Conservation (phyloP, 306 rosid genomes). For the Bauhinia variegata region DNA sequence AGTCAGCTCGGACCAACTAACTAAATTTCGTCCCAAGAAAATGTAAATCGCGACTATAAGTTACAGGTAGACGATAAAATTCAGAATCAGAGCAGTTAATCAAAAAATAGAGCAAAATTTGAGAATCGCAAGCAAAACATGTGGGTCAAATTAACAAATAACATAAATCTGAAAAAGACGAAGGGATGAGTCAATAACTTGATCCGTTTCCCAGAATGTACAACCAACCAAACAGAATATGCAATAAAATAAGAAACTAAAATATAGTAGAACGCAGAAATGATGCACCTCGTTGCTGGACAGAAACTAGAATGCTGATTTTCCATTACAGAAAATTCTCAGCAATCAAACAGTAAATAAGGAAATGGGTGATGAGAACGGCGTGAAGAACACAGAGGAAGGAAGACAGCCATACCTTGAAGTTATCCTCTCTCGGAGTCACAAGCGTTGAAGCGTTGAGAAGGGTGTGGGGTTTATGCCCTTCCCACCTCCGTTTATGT, state of each 20-base stretch:
- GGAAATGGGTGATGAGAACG: neutral
- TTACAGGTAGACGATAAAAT: neutral
- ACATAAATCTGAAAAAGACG: neutral
- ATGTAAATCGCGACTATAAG: neutral
- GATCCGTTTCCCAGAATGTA: neutral
- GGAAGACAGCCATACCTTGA: constrained; percentile 16
- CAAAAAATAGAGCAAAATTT: neutral
- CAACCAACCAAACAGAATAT: neutral
- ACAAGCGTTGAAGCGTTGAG: neutral
- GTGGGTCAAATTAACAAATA: neutral
- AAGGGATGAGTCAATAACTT: neutral
- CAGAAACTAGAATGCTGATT: neutral
- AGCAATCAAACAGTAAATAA: neutral
- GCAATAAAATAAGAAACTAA: too few relatives aligned
- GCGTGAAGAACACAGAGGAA: neutral
- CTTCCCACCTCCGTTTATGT: neutral
- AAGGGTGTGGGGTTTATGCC: constrained; percentile 37
- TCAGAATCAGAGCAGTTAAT: neutral
- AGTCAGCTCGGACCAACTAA: neutral
- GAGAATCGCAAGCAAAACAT: neutral
- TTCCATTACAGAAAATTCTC: neutral
- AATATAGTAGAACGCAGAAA: neutral
- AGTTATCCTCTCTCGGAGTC: neutral
- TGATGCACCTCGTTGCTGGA: neutral
- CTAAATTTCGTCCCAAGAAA: neutral